Evolutionary conservation across 495 filamentous ascomycete genomes (phyloP).

Genomic region (Mytilinidion resinicola): DNA sequence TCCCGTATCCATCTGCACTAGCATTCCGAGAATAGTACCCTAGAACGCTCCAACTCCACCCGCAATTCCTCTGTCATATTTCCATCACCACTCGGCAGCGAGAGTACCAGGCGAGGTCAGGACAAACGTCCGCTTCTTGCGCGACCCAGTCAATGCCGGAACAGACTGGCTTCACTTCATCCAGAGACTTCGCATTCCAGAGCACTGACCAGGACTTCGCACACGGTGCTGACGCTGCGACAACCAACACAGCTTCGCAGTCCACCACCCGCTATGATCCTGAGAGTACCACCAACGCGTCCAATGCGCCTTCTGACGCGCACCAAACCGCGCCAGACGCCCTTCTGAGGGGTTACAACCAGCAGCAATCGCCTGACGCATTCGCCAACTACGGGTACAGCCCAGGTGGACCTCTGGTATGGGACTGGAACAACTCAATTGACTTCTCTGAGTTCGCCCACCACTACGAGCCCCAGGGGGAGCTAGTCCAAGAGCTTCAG

Average conservation of each 20-base stretch:
- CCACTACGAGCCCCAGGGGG: constrained; percentile 38
- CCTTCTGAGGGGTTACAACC: constrained; percentile 8
- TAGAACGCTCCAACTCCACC: too few relatives aligned
- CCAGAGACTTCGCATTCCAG: constrained; percentile 29
- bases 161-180: constrained; percentile 16
- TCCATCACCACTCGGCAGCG: too few relatives aligned
- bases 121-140: constrained; percentile 3
- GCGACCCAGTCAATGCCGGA: constrained; percentile 24
- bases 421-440: constrained; percentile 32
- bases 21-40: too few relatives aligned
- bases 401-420: constrained; percentile 21
- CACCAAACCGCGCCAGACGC: constrained; percentile 7
- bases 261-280: constrained; percentile 17
- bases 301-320: constrained; percentile 2
- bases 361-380: constrained; percentile 7
- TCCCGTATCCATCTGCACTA: too few relatives aligned
- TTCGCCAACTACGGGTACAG: constrained; percentile 19
- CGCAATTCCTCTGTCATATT: too few relatives aligned
- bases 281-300: constrained; percentile 9
- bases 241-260: constrained; percentile 2
- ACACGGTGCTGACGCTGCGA: not conserved
- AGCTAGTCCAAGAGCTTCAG: constrained; percentile 32
- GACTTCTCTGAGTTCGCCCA: constrained; percentile 28
- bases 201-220: constrained; percentile 26
- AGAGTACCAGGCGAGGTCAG: constrained; percentile 2